A percentile compares a stretch with the other conserved stretches of the same genome.
These are phyloP conservation scores for Schoenoplectus triqueter DNA, from an alignment of 202 grass and related monocot species.

Conservation along the genomic window DNA sequence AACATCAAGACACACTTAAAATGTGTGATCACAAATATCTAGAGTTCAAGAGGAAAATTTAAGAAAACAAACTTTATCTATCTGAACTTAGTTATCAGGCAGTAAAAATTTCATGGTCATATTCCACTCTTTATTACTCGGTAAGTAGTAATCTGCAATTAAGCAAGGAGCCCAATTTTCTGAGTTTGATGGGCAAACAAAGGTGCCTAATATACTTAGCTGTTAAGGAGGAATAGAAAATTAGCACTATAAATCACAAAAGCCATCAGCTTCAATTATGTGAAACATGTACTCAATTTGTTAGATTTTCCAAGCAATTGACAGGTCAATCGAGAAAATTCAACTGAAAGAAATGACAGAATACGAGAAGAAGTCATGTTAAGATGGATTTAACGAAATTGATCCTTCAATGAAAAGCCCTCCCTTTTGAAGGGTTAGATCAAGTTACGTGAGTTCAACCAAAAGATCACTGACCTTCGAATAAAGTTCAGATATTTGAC, in stretches of 20 bases:
- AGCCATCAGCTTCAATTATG: not conserved
- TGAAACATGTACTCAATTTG: not conserved
- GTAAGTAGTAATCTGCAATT: not conserved
- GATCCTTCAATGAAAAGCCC: not conserved
- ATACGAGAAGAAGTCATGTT: too few relatives aligned
- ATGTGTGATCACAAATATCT: not conserved
- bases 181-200: not conserved
- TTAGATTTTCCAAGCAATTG: not conserved
- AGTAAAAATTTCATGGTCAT: not conserved
- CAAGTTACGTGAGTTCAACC: not conserved
- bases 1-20: constrained; percentile 1
- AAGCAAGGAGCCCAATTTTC: not conserved
- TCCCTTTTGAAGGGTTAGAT: not conserved
- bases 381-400: not conserved
- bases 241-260: not conserved
- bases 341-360: not conserved
- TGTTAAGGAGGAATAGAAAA: not conserved
- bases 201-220: not conserved
- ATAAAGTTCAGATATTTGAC: not conserved
- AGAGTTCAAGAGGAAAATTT: not conserved
- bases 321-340: not conserved
- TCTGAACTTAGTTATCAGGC: not conserved
- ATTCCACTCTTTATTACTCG: not conserved
- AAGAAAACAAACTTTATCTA: not conserved
- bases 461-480: not conserved